These are phyloP conservation scores for Aurantiochytrium sp. DNA, from an alignment of 108 stramenopile genomes.

Conservation along the genomic window DNA sequence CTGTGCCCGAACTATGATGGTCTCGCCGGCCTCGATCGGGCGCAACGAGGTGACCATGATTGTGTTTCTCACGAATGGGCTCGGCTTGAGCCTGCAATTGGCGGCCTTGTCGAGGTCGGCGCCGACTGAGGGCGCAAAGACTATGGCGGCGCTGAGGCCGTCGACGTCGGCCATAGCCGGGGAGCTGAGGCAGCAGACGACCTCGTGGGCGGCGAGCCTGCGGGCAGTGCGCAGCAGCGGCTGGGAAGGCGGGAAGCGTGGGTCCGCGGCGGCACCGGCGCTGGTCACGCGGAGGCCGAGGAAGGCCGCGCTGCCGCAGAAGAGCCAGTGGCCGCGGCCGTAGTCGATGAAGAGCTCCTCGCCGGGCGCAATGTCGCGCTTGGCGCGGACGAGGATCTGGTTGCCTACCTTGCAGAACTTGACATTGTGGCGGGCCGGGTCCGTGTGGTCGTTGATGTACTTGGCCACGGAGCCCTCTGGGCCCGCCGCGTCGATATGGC, in stretches of 20 bases:
- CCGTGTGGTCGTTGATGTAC: slow-evolving; percentile 10
- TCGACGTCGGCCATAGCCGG: slow-evolving; percentile 5
- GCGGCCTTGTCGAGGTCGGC: not conserved
- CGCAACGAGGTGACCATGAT: slow-evolving; percentile 4
- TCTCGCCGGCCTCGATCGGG: not conserved
- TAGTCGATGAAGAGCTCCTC: slow-evolving; percentile 26
- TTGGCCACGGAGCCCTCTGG: not conserved
- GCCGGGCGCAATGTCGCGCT: not conserved
- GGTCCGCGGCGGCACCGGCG: not conserved
- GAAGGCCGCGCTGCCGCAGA: not conserved
- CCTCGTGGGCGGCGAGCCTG: not conserved
- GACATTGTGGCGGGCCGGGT: not conserved
- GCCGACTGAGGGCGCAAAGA: not conserved
- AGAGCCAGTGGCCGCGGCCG: slow-evolving; percentile 23
- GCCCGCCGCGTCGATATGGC: slow-evolving; percentile 8
- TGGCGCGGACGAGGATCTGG: not conserved
- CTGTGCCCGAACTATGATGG: not conserved
- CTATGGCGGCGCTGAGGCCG: not conserved
- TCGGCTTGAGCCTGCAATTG: not conserved
- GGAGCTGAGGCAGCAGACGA: slow-evolving; percentile 30
- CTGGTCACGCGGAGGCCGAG: not conserved
- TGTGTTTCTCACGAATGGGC: not conserved
- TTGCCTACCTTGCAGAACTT: not conserved
- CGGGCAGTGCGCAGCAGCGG: not conserved
- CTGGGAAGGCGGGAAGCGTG: not conserved